Evolutionary conservation across 371 early-diverging fungal species (phyloP), one percentile per base, ranked within the genome.

Genomic region (Fennellomyces sp.): DNA sequence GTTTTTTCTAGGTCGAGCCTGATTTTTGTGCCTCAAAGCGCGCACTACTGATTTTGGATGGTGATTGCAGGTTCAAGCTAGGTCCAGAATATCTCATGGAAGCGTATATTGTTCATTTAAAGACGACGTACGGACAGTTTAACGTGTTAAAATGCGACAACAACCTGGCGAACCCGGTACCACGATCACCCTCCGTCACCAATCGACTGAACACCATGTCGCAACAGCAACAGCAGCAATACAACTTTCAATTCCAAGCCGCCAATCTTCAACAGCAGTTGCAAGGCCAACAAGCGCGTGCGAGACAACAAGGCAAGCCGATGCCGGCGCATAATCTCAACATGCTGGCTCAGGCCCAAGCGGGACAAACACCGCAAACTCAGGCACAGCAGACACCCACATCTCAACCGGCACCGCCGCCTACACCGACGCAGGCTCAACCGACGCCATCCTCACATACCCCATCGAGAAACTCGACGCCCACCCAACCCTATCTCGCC

Each of bases 11-110:
- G n/a, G n/a, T n/a, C n/a, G n/a, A n/a, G n/a, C n/a, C n/a, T n/a
- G n/a, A n/a, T n/a, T n/a, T n/a, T n/a, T n/a, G n/a, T n/a, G n/a
- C n/a, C n/a, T n/a, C n/a, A n/a, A n/a, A n/a, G n/a, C n/a, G n/a
- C n/a, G n/a, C n/a, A n/a, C n/a, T n/a, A n/a, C n/a, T n/a, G n/a
- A n/a, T n/a, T n/a, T n/a, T n/a, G n/a, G n/a, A n/a, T n/a, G n/a
- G n/a, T n/a, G n/a, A n/a, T n/a, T n/a, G n/a, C n/a, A 80, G 83
- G 21, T 86, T 86, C 50, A 73, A 75, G 27, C 65, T 86, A 57
- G 86, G 86, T 3, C 82, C 84, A 31, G 84, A 84, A 41, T 79
- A 81, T 52, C 67, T 82, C 19, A 81, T 84, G 66, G 83, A 86
- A 52, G 74, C 80, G 1, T 86, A 83, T 63, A 63, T 80, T 2